Percentiles rank a stretch among this genome's conserved stretches.
These are phyloP conservation scores for Murraya paniculata DNA, from an alignment of 345 rosid species.

Conservation along the genomic window DNA sequence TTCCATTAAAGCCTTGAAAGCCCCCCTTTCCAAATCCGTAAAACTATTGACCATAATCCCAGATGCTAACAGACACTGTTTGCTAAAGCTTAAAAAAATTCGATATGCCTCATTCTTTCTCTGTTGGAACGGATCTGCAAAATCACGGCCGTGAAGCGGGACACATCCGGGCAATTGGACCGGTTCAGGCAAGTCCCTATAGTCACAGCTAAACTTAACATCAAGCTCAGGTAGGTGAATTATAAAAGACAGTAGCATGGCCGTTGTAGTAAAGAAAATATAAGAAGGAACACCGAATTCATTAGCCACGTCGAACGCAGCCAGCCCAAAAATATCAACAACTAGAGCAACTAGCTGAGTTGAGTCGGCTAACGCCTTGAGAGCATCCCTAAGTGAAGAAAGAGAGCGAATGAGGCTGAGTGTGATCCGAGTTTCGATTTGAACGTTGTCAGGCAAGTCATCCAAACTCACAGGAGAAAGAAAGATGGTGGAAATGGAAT, in stretches of 20 bases:
- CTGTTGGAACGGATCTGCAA: background rate
- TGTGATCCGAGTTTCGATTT: background rate
- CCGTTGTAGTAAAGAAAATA: background rate
- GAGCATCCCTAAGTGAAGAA: background rate
- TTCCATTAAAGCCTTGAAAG: background rate
- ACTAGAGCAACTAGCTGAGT: background rate
- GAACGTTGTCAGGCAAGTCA: background rate
- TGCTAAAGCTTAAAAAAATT: background rate
- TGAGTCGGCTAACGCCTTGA: background rate
- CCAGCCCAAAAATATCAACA: background rate
- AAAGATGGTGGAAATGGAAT: background rate
- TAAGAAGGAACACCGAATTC: background rate
- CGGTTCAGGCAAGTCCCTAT: background rate
- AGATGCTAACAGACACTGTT: background rate
- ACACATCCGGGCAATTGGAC: background rate
- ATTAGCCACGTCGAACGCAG: background rate
- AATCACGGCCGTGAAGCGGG: background rate
- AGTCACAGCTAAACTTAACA: background rate
- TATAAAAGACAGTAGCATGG: background rate
- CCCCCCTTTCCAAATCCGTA: background rate
- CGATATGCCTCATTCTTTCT: background rate
- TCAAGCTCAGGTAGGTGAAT: background rate
- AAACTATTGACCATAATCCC: background rate
- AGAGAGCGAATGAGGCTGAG: background rate
- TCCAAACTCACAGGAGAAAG: background rate